Percentiles rank a stretch among this genome's conserved stretches.
phyloP scores from a whole-genome alignment of 2,329 filamentous ascomycete species.

The Elsinoe australis region DNA sequence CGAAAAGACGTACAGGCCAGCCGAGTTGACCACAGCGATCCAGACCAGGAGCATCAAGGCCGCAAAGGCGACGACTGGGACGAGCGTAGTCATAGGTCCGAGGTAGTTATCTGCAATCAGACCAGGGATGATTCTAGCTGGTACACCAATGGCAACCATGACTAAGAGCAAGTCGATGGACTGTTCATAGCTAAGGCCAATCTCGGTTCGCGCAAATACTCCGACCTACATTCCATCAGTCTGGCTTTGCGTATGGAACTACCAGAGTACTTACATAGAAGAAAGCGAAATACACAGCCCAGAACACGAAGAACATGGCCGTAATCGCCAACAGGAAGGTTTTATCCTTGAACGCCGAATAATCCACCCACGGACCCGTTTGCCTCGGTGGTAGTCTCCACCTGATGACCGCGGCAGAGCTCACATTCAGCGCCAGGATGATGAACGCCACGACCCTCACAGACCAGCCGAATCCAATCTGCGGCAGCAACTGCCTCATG shows the following conservation, averaged over 20 bases:
- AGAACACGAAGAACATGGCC: constrained; percentile 23
- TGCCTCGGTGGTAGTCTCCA: constrained; percentile 34
- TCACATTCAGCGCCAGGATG: constrained; percentile 36
- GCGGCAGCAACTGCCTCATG: constrained; percentile 48
- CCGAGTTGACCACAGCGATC: constrained; percentile 41
- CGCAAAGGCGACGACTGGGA: constrained; percentile 43
- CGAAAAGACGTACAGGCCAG: constrained; percentile 38
- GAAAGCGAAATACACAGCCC: constrained; percentile 37
- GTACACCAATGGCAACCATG: constrained; percentile 50
- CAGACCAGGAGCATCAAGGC: constrained; percentile 49
- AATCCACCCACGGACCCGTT: constrained; percentile 32
- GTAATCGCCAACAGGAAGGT: constrained; percentile 30
- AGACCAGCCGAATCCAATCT: constrained; percentile 58
- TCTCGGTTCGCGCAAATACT: constrained; percentile 32
- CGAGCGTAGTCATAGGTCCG: constrained; percentile 50
- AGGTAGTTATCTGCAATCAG: constrained; percentile 47
- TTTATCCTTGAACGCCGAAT: constrained; percentile 31
- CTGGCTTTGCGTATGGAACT: not conserved
- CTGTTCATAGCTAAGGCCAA: constrained; percentile 41
- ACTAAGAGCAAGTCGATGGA: constrained; percentile 51
- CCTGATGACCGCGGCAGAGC: constrained; percentile 28
- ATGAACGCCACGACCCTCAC: constrained; percentile 52
- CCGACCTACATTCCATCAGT: constrained; percentile 20
- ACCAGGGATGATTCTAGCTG: constrained; percentile 47
- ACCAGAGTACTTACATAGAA: constrained; percentile 38